Percentiles rank a stretch among this genome's conserved stretches.
phyloP scores from a whole-genome alignment of 2,329 filamentous ascomycete genomes.

The Leptodontidium sp. region DNA sequence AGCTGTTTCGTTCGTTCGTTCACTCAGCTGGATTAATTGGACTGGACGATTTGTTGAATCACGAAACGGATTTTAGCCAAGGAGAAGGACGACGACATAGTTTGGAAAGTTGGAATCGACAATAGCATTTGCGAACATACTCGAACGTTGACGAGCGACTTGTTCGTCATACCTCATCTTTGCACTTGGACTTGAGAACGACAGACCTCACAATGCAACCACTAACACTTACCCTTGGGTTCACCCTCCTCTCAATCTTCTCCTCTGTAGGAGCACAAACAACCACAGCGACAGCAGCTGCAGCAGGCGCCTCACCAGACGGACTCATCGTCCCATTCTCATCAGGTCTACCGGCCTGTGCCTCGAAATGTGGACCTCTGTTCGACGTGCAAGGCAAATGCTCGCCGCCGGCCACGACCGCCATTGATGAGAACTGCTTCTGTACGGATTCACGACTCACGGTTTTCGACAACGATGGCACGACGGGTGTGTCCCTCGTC shows the following conservation, averaged over 20 bases:
- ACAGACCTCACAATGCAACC: constrained; percentile 23
- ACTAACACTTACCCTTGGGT: constrained; percentile 13
- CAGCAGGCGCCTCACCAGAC: constrained; percentile 29
- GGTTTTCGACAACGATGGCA: constrained; percentile 60
- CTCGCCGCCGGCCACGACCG: constrained; percentile 63
- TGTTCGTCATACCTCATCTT: neutral
- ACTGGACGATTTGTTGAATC: neutral
- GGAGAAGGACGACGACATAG: neutral
- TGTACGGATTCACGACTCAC: constrained; percentile 70
- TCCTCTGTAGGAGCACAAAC: constrained; percentile 31
- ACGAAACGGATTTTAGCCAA: constrained; percentile 13
- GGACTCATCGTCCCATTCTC: constrained; percentile 60
- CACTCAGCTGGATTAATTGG: neutral
- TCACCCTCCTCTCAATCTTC: constrained; percentile 29
- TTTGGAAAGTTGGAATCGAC: neutral
- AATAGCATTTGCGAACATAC: neutral
- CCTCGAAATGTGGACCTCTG: constrained; percentile 64
- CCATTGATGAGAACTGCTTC: constrained; percentile 74
- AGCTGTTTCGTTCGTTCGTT: neutral
- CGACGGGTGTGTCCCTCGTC: constrained; percentile 65
- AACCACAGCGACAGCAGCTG: constrained; percentile 54
- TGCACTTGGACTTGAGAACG: neutral
- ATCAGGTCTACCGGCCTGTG: constrained; percentile 69
- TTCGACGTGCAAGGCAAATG: constrained; percentile 77
- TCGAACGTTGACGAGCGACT: neutral